Evolutionary conservation across 768 basidiomycete species (phyloP), one percentile per base, ranked within the genome.

Genomic region (Arthromyces matolae): DNA sequence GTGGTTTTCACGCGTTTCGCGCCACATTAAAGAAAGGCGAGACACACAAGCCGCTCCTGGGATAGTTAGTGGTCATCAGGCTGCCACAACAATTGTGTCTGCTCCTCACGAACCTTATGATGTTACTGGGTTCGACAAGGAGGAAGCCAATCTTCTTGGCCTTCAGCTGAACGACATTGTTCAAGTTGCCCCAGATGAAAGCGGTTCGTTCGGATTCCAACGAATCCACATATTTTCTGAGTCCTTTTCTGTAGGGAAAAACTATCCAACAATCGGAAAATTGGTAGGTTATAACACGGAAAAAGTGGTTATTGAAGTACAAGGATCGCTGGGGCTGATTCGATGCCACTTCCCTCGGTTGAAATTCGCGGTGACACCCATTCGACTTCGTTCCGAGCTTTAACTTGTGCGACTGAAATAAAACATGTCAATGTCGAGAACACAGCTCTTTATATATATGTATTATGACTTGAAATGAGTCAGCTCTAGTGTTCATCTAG

Each of bases 321-420:
- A 65, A 35, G 74, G 69, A 2, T 51, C 61, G 0, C 60, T 63
- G n/a, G 75, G 73, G 5, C 49, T 60, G 6, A 51, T 79, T 16
- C 70, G 71, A 36, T 74, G 69, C 45, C 81, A 83, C 62, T 82
- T 83, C 60, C 81, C 82, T 28, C 64, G 77, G 12, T 56, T 76
- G 28, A 65, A 67, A 8, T 76, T 68, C 46, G 62, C 63, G 9
- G 57, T 70, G 25, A 60, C 52, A 47, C 47, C 51, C 8, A 52
- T 40, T 27, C 28, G 31, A 28, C 29, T 47, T 29, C 40, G 40
- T 34, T n/a, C n/a, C n/a, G 54, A 56, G 28, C 38, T 59, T n/a
- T 58, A 39, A 36, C 29, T n/a, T 18, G 8, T 25, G 19, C 20
- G 22, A 27, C 37, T 25, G 3, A 18, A 35, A 12, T 25, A 2